A percentile compares a stretch with the other conserved stretches of the same genome.
Evolutionary conservation across 176 grass and related monocot species (phyloP).

Genomic region (Rhipidocladum racemiflorum): DNA sequence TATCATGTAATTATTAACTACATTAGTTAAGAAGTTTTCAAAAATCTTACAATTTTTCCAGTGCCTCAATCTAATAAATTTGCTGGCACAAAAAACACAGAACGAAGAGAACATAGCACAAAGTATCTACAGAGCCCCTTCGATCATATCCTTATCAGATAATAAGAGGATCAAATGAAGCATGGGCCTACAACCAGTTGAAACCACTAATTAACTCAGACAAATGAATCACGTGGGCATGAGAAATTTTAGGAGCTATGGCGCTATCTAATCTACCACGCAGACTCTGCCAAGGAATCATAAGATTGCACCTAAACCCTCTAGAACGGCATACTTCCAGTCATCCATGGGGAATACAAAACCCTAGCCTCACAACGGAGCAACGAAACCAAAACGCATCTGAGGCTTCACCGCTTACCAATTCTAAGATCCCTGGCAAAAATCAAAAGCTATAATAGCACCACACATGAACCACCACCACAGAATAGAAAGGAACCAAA

Average conservation of each 20-base stretch:
- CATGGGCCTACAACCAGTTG: neutral
- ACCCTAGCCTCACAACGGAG: neutral
- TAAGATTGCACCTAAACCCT: too few relatives aligned
- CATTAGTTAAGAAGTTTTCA: neutral
- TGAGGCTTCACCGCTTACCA: neutral
- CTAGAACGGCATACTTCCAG: neutral
- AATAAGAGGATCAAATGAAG: neutral
- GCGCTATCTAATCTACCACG: neutral
- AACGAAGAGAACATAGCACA: neutral
- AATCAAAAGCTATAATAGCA: neutral
- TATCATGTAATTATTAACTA: neutral
- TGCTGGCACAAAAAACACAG: neutral
- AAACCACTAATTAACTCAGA: neutral
- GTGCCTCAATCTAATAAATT: neutral
- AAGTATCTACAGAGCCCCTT: neutral
- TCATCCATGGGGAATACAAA: neutral
- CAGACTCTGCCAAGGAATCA: neutral
- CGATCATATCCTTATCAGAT: neutral
- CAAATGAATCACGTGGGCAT: neutral
- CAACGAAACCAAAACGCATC: neutral
- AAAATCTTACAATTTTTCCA: neutral
- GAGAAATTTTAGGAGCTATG: neutral
- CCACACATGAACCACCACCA: neutral
- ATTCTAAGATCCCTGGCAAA: neutral
- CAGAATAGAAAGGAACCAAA: neutral